These are phyloP conservation scores for Candida dubliniensis DNA, from an alignment of 1,139 yeast genomes.

Conservation along the genomic window DNA sequence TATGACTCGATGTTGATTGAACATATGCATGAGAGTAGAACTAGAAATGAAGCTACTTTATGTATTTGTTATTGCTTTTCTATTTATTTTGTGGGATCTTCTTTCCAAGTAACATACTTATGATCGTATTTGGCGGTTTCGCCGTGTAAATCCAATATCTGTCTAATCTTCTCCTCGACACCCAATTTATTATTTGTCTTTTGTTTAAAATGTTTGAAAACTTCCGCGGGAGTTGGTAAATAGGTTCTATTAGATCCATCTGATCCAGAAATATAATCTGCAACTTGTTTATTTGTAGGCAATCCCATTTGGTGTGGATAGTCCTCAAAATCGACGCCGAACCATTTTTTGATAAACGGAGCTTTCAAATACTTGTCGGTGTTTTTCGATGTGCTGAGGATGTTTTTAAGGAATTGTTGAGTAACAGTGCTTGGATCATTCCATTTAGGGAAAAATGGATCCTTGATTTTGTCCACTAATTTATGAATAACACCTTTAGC, in stretches of 20 bases:
- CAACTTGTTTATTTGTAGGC: conserved; percentile 64
- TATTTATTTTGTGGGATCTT: conserved; percentile 11
- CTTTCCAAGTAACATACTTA: conserved; percentile 61
- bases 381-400: conserved; percentile 25
- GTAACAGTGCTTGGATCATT: conserved; percentile 23
- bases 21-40: no score
- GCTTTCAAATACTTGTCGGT: conserved; percentile 31
- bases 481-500: conserved; percentile 76
- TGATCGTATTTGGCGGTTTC: conserved; percentile 56
- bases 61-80: neutral
- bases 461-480: conserved; percentile 63
- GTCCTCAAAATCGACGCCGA: conserved; percentile 53
- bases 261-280: conserved; percentile 61
- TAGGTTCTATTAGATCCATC: conserved; percentile 63
- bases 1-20: no score
- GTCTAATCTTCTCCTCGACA: conserved; percentile 55
- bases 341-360: conserved; percentile 45
- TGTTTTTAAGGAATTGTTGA: conserved; percentile 21
- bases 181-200: conserved; percentile 59
- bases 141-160: conserved; percentile 61
- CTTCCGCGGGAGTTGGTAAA: conserved; percentile 68
- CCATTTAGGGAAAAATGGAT: conserved; percentile 54
- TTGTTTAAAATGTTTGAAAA: conserved; percentile 57
- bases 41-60: neutral
- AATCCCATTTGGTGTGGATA: conserved; percentile 82